Evolutionary conservation across 2,329 filamentous ascomycete genomes (phyloP), one percentile per base, ranked within the genome.

Genomic region (Periconia sp.): DNA sequence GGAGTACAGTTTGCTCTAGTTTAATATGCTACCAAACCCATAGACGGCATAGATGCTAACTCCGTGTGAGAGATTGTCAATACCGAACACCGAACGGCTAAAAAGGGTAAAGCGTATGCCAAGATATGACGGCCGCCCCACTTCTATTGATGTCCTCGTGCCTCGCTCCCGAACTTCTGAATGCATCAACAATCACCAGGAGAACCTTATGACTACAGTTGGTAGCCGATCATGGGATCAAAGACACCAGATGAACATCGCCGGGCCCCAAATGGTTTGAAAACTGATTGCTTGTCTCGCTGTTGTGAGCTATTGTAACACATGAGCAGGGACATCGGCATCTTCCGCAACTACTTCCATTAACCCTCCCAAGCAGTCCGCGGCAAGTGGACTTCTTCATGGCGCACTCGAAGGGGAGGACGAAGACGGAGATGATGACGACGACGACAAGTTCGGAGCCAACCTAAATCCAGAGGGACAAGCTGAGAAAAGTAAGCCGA

Each of bases 361-460:
- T 45, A 71, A 71, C 37, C 65, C 65, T 39, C 59, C 62, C 11
- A 72, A 63, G 37, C 48, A 63, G 42, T 61, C 62, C 24, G 52
- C 61, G 44, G 66, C 66, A 21, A 70, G 50, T 47, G 70, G 69
- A 29, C 57, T 72, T 5, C 43, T 70, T 41, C 44, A 61, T 29
- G 59, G 63, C 43, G 48, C 53, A 29, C 65, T 73, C 66, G 73
- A 71, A 50, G 70, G 75, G 45, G 74, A 62, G 35, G 58, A 71
- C 40, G 76, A 79, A 54, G 72, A 72, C 33, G 77, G 74, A 46
- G 75, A 77, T 34, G 73, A 71, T 36, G 72, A 74, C 41, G 75
- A 78, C 30, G 76, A 78, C 36, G 75, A 78, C 21, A 71, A 72
- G 16, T 63, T 36, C 36, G 61, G 57, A 70, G 67, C 68, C 50